Conservation (phyloP, 805 yeast genomes). For the Clavispora vitiphila region DNA sequence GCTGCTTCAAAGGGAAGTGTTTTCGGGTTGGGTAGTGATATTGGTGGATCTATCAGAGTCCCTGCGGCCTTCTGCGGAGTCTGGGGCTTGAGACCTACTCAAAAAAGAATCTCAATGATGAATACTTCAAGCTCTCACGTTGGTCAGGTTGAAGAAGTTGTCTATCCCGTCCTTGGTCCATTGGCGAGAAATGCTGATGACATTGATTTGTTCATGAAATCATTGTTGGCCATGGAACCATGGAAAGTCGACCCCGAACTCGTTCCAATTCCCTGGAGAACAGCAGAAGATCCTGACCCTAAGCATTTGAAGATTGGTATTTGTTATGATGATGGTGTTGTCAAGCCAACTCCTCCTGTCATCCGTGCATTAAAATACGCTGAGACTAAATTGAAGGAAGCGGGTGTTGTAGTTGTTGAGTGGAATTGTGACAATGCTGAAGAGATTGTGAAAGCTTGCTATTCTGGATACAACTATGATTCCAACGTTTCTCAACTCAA, state of each 20-base stretch:
- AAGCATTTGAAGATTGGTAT: conserved; percentile 11
- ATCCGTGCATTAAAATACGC: conserved; percentile 12
- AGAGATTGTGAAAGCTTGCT: conserved; percentile 11
- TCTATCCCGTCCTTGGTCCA: conserved; percentile 13
- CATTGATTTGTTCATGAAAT: conserved; percentile 14
- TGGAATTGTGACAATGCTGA: conserved; percentile 12
- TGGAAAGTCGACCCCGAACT: conserved; percentile 13
- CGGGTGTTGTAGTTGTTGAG: conserved; percentile 14
- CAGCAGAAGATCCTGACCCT: conserved; percentile 8
- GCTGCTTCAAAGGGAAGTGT: conserved; percentile 16
- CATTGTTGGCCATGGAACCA: conserved; percentile 11
- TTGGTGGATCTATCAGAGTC: conserved; percentile 15
- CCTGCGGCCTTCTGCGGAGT: conserved; percentile 18
- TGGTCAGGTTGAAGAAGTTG: conserved; percentile 9
- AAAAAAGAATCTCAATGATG: conserved; percentile 9
- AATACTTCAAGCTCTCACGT: conserved; percentile 3
- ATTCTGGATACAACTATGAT: conserved; percentile 14
- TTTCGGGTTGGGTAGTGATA: conserved; percentile 16
- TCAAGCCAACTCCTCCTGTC: conserved; percentile 17
- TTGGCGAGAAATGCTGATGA: conserved; percentile 15
- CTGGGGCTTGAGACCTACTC: conserved; percentile 16
- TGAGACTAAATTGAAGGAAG: conserved; percentile 6
- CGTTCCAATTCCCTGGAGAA: conserved; percentile 15
- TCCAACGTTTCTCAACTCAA: conserved; percentile 12
- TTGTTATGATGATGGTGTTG: conserved; percentile 15